A percentile compares a stretch with the other conserved stretches of the same genome.
Conservation (phyloP, 352 stramenopile genomes). For the Phytophthora pluvialis region DNA sequence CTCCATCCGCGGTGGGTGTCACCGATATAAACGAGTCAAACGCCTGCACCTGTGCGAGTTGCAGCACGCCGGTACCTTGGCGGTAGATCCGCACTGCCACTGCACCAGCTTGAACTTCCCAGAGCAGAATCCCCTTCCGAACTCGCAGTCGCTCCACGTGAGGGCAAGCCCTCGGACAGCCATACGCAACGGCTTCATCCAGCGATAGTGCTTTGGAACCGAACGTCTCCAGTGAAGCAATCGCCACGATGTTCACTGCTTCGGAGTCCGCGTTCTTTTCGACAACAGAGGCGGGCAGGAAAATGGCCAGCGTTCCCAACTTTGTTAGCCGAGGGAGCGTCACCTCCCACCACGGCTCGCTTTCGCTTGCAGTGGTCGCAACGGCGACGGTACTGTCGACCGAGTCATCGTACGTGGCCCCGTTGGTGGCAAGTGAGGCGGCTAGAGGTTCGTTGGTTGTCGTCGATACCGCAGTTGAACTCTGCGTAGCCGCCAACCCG, state of each 20-base stretch:
- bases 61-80: conserved; percentile 40
- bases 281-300: conserved; percentile 45
- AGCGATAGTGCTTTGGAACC: conserved; percentile 14
- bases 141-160: conserved; percentile 32
- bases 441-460: conserved; percentile 7
- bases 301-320: conserved; percentile 60
- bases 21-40: conserved; percentile 57
- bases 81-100: conserved; percentile 62
- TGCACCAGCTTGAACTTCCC: conserved; percentile 52
- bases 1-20: conserved; percentile 49
- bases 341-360: conserved; percentile 68
- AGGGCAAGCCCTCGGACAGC: conserved; percentile 58
- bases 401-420: conserved; percentile 23
- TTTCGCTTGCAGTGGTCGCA: conserved; percentile 39
- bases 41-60: conserved; percentile 59
- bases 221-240: conserved; percentile 47
- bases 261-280: conserved; percentile 2
- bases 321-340: conserved; percentile 43
- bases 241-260: conserved; percentile 33
- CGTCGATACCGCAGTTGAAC: conserved; percentile 34
- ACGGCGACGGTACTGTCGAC: conserved; percentile 11
- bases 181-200: conserved; percentile 29
- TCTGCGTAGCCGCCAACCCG: conserved; percentile 37
- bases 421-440: conserved; percentile 40
- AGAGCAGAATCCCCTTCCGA: conserved; percentile 51